Evolutionary conservation across 1,139 yeast species (phyloP), one percentile per base, ranked within the genome.

Genomic region (Suzukiozyma palmioleophila): DNA sequence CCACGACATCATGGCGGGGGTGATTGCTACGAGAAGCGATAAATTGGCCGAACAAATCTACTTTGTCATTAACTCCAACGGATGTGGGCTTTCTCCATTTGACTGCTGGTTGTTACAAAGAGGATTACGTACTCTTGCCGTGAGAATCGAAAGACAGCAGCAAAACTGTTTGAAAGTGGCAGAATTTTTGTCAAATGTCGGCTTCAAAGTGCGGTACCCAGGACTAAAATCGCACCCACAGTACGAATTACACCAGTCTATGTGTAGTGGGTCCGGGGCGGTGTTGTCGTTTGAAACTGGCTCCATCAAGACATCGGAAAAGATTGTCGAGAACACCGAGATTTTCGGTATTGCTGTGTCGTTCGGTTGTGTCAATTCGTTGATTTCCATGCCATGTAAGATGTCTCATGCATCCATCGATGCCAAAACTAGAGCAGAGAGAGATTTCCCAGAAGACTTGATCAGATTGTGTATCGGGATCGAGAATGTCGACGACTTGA

Each of bases 341-440:
- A 70, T 90, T 33, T 90, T 86, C 69, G 89, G 92, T 29, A 88
- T 90, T 48, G 87, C 96, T 8, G 97, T 90, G 3, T 85, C 95
- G 5, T 90, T 90, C 63, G 97, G 97, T 14, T 85, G 96, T 60
- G 96, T 90, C 42, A 87, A 88, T 64, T 86, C 96, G 14, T 72
- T 90, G 53, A 87, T 90, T 43, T 84, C 94, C 35, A 78, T 89
- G 84, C 97, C 97, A 10, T 87, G 96, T 62, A 79, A 79, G 60
- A 89, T 89, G 97, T 86, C 96, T 2, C 97, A 89, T 57, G 97
- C 97, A n/a, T 83, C 96, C 5, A 89, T 90, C 48, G 96, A 88
- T 54, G 84, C 89, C 29, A 80, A 85, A 54, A 82, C 89, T 8
- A 77, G 96, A 59, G 81, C 82, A 43, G 95, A 85, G 60, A 77